Percentiles rank a stretch among this genome's conserved stretches.
Evolutionary conservation across 2,329 filamentous ascomycete genomes (phyloP).

Genomic region (Exutisphaerella laricina): DNA sequence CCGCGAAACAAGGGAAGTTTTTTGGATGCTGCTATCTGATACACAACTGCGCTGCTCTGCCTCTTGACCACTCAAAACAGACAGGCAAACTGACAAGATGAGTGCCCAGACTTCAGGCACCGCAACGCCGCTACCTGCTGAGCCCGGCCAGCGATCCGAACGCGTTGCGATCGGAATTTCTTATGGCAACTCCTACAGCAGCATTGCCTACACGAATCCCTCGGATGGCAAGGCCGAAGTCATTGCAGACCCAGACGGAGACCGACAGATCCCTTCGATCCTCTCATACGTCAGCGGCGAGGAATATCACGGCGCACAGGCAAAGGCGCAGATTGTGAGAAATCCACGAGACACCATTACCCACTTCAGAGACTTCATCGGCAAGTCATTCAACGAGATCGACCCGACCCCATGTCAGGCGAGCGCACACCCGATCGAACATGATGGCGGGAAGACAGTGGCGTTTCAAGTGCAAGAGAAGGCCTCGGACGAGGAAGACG

Average conservation of each 20-base stretch:
- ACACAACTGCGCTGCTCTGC: too few relatives aligned
- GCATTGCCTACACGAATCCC: constrained; percentile 76
- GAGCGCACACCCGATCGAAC: constrained; percentile 80
- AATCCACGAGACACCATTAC: constrained; percentile 91
- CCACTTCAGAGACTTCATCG: constrained; percentile 93
- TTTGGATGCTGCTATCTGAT: too few relatives aligned
- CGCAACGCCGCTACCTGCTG: constrained; percentile 48
- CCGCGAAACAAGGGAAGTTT: too few relatives aligned
- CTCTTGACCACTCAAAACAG: background rate
- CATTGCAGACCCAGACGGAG: constrained; percentile 98
- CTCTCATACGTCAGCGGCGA: constrained; percentile 94
- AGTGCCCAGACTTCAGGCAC: constrained; percentile 21
- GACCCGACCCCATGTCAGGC: constrained; percentile 93
- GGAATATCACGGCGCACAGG: constrained; percentile 93
- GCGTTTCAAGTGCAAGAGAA: constrained; percentile 76
- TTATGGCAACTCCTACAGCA: constrained; percentile 98
- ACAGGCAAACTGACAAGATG: constrained; percentile 6
- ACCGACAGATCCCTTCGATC: constrained; percentile 93
- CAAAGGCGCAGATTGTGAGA: constrained; percentile 86
- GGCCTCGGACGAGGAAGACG: constrained; percentile 43
- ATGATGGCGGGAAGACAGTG: constrained; percentile 55
- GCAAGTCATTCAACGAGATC: constrained; percentile 91
- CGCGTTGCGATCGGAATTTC: constrained; percentile 79
- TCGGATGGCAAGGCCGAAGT: constrained; percentile 90
- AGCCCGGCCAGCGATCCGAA: constrained; percentile 31